phyloP scores from a whole-genome alignment of 352 stramenopile species.

The Pythium phragmiticola region DNA sequence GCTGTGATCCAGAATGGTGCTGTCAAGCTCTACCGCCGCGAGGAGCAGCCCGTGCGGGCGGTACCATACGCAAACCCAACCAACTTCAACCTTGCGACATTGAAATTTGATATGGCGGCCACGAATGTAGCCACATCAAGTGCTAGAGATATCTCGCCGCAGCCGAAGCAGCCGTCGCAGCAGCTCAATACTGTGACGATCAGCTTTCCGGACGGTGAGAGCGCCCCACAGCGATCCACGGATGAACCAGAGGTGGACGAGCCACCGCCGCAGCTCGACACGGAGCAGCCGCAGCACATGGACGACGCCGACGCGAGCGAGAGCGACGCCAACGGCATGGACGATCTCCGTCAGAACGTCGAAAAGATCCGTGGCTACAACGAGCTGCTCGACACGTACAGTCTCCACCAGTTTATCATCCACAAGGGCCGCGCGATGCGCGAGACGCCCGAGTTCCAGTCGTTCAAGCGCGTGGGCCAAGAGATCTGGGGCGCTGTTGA shows the following conservation, averaged over 20 bases:
- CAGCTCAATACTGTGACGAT: slow-evolving; percentile 28
- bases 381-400: slow-evolving; percentile 75
- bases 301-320: slow-evolving; percentile 8
- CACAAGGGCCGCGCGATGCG: slow-evolving; percentile 78
- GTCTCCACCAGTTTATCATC: slow-evolving; percentile 89
- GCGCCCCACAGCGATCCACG: neutral
- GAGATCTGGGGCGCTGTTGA: slow-evolving; percentile 83
- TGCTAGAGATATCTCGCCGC: neutral
- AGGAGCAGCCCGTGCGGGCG: slow-evolving; percentile 43
- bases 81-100: slow-evolving; percentile 69
- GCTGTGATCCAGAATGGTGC: slow-evolving; percentile 55
- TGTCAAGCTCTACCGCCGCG: slow-evolving; percentile 57
- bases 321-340: slow-evolving; percentile 40
- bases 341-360: slow-evolving; percentile 69
- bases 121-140: slow-evolving; percentile 9
- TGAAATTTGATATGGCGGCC: slow-evolving; percentile 71
- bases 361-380: slow-evolving; percentile 83
- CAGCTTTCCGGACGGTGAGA: slow-evolving; percentile 14
- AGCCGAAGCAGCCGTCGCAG: neutral
- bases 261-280: neutral
- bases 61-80: slow-evolving; percentile 60
- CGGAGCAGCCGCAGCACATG: neutral
- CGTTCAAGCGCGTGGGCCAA: slow-evolving; percentile 75
- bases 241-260: neutral
- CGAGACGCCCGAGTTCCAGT: slow-evolving; percentile 86